Percentiles rank a stretch among this genome's conserved stretches.
Conservation (phyloP, 2,329 filamentous ascomycete genomes). For the Beauveria varroae region DNA sequence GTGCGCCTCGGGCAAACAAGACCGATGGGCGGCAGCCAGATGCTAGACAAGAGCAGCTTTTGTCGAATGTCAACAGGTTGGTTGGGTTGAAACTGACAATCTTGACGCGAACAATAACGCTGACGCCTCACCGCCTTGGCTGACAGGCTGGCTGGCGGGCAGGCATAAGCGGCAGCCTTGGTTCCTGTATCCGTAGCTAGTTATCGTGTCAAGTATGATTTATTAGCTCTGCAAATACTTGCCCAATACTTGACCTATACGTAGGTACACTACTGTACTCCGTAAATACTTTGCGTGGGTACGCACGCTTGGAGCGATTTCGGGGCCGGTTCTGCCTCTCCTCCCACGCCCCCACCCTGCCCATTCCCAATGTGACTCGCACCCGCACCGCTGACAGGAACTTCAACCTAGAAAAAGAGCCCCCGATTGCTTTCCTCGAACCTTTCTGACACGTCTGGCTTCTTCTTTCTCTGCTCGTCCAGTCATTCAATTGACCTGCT, state of each 20-base stretch:
- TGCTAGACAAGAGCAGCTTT: too few species aligned
- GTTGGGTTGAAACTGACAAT: too few species aligned
- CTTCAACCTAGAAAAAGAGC: background rate
- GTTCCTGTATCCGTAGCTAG: too few species aligned
- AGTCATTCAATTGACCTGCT: background rate
- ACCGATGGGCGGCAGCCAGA: too few species aligned
- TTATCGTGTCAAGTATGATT: too few species aligned
- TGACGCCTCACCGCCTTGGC: too few species aligned
- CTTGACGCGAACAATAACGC: too few species aligned
- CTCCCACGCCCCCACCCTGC: background rate
- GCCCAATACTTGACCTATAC: background rate
- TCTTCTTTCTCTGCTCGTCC: background rate
- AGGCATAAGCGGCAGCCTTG: too few species aligned
- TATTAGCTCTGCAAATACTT: background rate
- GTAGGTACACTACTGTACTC: background rate
- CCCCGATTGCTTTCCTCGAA: background rate
- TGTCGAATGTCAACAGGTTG: too few species aligned
- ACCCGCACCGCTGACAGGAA: background rate
- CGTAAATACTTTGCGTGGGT: background rate
- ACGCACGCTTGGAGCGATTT: conserved; percentile 10
- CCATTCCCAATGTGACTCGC: background rate
- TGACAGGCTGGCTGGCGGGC: too few species aligned
- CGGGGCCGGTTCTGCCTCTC: conserved; percentile 15
- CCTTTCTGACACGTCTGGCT: background rate
- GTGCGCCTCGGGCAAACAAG: too few species aligned